Percentiles rank a stretch among this genome's conserved stretches.
These are phyloP conservation scores for Delphinella strobiligena DNA, from an alignment of 2,329 filamentous ascomycete genomes.

Conservation along the genomic window DNA sequence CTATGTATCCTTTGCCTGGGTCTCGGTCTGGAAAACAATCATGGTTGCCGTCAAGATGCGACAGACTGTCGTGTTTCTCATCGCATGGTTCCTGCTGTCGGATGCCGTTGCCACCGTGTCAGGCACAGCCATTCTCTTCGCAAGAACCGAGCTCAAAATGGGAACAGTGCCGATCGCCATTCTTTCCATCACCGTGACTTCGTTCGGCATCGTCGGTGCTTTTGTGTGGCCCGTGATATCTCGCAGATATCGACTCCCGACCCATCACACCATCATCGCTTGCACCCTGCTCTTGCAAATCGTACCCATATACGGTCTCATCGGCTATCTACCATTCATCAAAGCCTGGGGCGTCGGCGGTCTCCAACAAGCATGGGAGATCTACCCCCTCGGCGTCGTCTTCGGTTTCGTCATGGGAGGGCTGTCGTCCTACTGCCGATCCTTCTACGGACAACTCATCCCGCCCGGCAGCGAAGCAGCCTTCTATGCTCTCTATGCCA, in stretches of 20 bases:
- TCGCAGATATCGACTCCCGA: slow-evolving; percentile 49
- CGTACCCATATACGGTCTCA: slow-evolving; percentile 76
- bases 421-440: slow-evolving; percentile 76
- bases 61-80: slow-evolving; percentile 65
- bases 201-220: slow-evolving; percentile 71
- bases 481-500: slow-evolving; percentile 88
- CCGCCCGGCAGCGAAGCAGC: slow-evolving; percentile 85
- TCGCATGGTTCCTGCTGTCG: slow-evolving; percentile 82
- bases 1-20: slow-evolving; percentile 74
- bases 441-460: slow-evolving; percentile 79
- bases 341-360: slow-evolving; percentile 61
- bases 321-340: slow-evolving; percentile 72
- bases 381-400: slow-evolving; percentile 74
- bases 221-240: slow-evolving; percentile 78
- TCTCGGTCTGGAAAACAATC: slow-evolving; percentile 66
- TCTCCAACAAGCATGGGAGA: slow-evolving; percentile 80
- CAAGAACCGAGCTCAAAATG: slow-evolving; percentile 84
- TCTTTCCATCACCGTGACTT: slow-evolving; percentile 83
- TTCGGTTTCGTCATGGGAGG: slow-evolving; percentile 87
- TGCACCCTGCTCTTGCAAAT: slow-evolving; percentile 79
- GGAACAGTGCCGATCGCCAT: slow-evolving; percentile 70
- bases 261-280: slow-evolving; percentile 72
- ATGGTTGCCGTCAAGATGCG: slow-evolving; percentile 55
- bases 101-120: slow-evolving; percentile 89
- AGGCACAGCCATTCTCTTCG: slow-evolving; percentile 87